Base-by-base conservation (phyloP, 257 asterid species). In the Solanum corneliomulleri region DNA sequence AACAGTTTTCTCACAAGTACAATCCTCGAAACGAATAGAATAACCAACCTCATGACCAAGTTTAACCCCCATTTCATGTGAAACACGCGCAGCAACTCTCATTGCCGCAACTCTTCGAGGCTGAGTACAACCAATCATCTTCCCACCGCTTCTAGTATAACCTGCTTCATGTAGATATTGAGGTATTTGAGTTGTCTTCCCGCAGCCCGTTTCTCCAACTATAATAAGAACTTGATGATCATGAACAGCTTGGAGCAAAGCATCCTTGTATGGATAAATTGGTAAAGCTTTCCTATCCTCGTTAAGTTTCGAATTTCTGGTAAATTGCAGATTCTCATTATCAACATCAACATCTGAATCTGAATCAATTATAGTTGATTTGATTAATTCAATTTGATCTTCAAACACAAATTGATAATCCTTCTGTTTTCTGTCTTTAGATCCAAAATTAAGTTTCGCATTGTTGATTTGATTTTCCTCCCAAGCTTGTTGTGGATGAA, bases 161-260 rank as follows among this genome's bases (percentile, higher is more conserved):
- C 99, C 98, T 31, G 98, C 98, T 91, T 97, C 99, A 27, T 95
- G 98, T 74, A 97, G 98, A 89, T 94, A 95, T 87, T 97, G 99
- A 64, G 99, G 98, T 88, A 95, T 95, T 90, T 97, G 99, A 0
- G 98, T 95, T 33, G 98, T 97, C 93, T 97, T 97, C 23, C 99
- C 99, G 20, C 98, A 97, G 42, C 98, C 98, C 3, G 98, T 95
- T 91, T 97, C 99, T 86, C 99, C 99, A 86, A 97, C 98, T 87
- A 94, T 94, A 64, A 97, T 95, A 88, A 97, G 95, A 89, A 97
- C 98, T 97, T 96, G 98, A 85, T 96, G 94, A 86, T 95, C 94
- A 37, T 89, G 72, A 82, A 96, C 83, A 78, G 99, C 98, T 91
- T 92, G 90, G 42, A 95, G 96, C 92, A 96, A 91, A 83, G 90